Evolutionary conservation across 441 rosid genomes (phyloP).

Genomic region (Gossypium davidsonii): DNA sequence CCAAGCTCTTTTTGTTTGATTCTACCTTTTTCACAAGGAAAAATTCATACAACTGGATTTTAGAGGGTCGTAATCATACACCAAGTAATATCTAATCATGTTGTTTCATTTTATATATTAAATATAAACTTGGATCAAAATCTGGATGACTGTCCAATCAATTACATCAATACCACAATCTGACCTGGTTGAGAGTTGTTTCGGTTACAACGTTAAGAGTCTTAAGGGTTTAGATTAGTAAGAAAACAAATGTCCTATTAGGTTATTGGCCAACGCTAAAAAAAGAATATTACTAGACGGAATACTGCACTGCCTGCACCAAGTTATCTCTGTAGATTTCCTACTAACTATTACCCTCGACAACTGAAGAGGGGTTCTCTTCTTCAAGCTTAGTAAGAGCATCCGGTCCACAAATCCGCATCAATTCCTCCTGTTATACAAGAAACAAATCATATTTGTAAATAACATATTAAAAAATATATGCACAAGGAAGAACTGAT

Average conservation of each 20-base stretch:
- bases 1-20: neutral
- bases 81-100: neutral
- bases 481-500: neutral
- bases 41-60: neutral
- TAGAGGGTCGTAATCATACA: neutral
- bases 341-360: constrained; percentile 37
- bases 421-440: constrained; percentile 71
- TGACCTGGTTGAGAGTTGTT: constrained; percentile 9
- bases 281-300: constrained; percentile 15
- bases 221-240: constrained; percentile 37
- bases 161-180: constrained; percentile 19
- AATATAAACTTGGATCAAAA: neutral
- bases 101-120: neutral
- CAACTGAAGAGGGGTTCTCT: constrained; percentile 31
- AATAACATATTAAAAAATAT: neutral
- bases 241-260: constrained; percentile 23
- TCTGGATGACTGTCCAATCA: neutral
- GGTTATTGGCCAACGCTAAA: constrained; percentile 13
- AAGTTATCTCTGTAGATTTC: neutral
- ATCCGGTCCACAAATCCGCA: constrained; percentile 61
- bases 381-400: constrained; percentile 58
- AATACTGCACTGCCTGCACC: constrained; percentile 11
- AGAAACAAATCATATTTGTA: neutral
- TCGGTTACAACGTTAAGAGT: constrained; percentile 17
- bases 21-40: neutral